Conservation (phyloP, 2,329 filamentous ascomycete species). For the Venturiaceae sp. region DNA sequence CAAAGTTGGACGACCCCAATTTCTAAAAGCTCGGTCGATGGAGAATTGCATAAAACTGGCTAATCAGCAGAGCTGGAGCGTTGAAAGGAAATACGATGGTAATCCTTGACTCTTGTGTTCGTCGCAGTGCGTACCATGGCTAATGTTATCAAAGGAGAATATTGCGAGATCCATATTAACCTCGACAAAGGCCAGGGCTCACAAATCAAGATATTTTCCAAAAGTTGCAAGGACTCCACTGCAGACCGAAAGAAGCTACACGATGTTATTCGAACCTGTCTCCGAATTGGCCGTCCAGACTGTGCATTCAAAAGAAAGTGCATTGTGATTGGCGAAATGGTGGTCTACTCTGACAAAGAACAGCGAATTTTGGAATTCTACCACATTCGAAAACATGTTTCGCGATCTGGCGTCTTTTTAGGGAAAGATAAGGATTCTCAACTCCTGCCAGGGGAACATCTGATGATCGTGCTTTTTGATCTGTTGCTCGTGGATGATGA, state of each 20-base stretch:
- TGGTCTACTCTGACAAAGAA: slow-evolving; percentile 63
- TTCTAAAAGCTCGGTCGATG: slow-evolving; percentile 42
- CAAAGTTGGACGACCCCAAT: slow-evolving; percentile 36
- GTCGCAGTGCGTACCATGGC: no score
- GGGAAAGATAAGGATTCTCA: slow-evolving; percentile 60
- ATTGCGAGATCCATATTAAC: slow-evolving; percentile 80
- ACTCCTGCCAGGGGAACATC: slow-evolving; percentile 42
- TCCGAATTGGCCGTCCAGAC: slow-evolving; percentile 49
- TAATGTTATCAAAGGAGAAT: slow-evolving; percentile 45
- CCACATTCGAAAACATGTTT: slow-evolving; percentile 71
- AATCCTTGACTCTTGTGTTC: no score
- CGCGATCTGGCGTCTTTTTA: slow-evolving; percentile 60
- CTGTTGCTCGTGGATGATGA: slow-evolving; percentile 47
- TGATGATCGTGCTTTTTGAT: slow-evolving; percentile 54
- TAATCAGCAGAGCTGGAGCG: slow-evolving; percentile 51
- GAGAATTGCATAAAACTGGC: slow-evolving; percentile 64
- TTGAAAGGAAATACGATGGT: slow-evolving; percentile 73
- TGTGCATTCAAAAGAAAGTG: slow-evolving; percentile 56
- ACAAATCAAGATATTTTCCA: slow-evolving; percentile 65
- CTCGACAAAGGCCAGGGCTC: slow-evolving; percentile 49
- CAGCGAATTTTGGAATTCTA: slow-evolving; percentile 64
- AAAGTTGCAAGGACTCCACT: slow-evolving; percentile 85
- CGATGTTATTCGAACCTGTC: slow-evolving; percentile 51
- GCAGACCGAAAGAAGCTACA: slow-evolving; percentile 55
- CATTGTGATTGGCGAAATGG: slow-evolving; percentile 75